Evolutionary conservation across 495 filamentous ascomycete species (phyloP).

Genomic region (Filosporella fistucella): DNA sequence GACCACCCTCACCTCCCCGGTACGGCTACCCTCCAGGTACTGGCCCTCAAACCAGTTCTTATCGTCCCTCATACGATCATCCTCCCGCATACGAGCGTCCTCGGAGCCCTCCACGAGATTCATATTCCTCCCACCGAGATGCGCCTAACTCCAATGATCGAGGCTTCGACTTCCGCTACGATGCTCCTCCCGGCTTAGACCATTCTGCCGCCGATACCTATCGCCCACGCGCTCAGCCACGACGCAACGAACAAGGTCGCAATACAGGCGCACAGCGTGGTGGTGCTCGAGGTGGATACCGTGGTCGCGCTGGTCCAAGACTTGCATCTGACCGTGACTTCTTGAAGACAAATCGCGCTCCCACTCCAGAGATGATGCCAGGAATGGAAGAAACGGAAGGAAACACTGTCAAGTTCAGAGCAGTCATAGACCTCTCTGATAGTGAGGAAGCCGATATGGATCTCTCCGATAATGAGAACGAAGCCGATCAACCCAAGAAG

Average conservation of each 20-base stretch:
- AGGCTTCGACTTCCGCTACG: constrained; percentile 22
- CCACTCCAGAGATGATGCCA: constrained; percentile 26
- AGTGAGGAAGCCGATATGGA: constrained; percentile 72
- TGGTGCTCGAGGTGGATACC: constrained; percentile 17
- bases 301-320: constrained; percentile 21
- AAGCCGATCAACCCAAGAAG: constrained; percentile 33
- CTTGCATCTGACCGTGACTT: constrained; percentile 23
- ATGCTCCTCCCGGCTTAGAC: constrained; percentile 19
- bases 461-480: constrained; percentile 40
- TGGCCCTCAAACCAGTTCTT: constrained; percentile 7
- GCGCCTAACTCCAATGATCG: constrained; percentile 10
- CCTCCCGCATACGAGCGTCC: too few relatives aligned
- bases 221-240: constrained; percentile 7
- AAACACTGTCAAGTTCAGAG: constrained; percentile 35
- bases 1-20: not conserved
- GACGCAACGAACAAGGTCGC: not conserved
- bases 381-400: constrained; percentile 28
- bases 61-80: constrained; percentile 3
- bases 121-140: not conserved
- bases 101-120: not conserved
- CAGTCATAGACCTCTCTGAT: constrained; percentile 60
- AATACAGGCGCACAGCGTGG: not conserved
- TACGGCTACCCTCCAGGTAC: not conserved
- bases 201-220: constrained; percentile 9
- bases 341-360: constrained; percentile 19